Evolutionary conservation across 352 stramenopile species (phyloP).

Genomic region (Phytopythium delawarense): DNA sequence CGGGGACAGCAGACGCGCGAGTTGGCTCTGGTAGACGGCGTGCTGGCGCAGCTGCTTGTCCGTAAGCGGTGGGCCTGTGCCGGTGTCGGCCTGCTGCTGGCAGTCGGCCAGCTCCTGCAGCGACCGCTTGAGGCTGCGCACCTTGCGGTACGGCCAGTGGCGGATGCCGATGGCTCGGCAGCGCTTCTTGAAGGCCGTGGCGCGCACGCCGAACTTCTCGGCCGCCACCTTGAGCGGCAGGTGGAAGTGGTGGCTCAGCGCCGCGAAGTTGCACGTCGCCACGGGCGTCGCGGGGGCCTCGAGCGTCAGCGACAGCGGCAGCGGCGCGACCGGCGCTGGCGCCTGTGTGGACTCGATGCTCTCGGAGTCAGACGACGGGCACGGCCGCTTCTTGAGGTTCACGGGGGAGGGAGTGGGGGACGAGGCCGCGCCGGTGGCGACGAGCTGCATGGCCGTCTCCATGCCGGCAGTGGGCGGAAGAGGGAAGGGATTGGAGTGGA

Average conservation of each 20-base stretch:
- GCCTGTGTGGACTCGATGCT: background rate
- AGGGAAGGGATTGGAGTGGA: background rate
- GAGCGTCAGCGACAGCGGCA: background rate
- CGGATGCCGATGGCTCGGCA: slow-evolving; percentile 57
- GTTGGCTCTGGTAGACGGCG: slow-evolving; percentile 58
- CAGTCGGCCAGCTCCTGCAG: slow-evolving; percentile 59
- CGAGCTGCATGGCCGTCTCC: slow-evolving; percentile 6
- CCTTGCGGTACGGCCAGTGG: slow-evolving; percentile 62
- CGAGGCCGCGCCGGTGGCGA: background rate
- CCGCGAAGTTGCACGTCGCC: slow-evolving; percentile 30
- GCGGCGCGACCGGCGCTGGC: slow-evolving; percentile 5
- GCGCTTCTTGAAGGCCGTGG: slow-evolving; percentile 59
- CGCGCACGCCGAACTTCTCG: slow-evolving; percentile 57
- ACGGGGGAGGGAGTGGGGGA: slow-evolving; percentile 1
- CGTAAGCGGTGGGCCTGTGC: slow-evolving; percentile 41
- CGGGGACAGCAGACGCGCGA: slow-evolving; percentile 73
- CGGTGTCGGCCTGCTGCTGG: slow-evolving; percentile 47
- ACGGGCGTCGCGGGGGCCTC: slow-evolving; percentile 5
- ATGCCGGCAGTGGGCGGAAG: background rate
- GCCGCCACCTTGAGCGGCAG: slow-evolving; percentile 52
- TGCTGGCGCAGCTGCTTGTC: slow-evolving; percentile 76
- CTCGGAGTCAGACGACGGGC: slow-evolving; percentile 2
- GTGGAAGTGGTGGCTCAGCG: slow-evolving; percentile 53
- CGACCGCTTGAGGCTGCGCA: slow-evolving; percentile 53
- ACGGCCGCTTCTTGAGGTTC: slow-evolving; percentile 35